phyloP scores from a whole-genome alignment of 345 rosid species.

The Populus ilicifolia region DNA sequence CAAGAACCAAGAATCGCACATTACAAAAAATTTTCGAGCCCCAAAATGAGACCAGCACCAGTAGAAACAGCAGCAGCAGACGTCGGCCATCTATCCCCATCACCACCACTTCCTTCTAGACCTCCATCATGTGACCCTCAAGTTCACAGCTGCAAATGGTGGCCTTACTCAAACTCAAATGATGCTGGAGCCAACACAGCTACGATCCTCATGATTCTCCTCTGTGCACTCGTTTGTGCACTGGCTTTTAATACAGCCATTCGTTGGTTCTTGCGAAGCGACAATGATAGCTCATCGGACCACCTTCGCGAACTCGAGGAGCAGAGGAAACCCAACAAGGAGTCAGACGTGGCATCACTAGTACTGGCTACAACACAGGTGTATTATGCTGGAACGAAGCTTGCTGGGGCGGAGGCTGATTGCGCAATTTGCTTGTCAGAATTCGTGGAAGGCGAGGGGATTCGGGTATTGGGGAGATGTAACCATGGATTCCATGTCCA shows the following conservation, averaged over 20 bases:
- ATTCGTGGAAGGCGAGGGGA: conserved; percentile 28
- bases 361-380: conserved; percentile 34
- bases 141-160: conserved; percentile 38
- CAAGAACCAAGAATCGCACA: background rate
- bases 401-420: conserved; percentile 37
- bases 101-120: background rate
- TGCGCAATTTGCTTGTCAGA: conserved; percentile 33
- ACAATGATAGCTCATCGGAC: background rate
- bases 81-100: conserved; percentile 16
- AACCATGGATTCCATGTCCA: conserved; percentile 28
- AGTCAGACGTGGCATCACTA: conserved; percentile 9
- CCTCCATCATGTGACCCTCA: conserved; percentile 31
- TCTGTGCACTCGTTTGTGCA: conserved; percentile 57
- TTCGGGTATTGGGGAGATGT: conserved; percentile 20
- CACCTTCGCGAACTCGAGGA: conserved; percentile 11
- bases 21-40: background rate
- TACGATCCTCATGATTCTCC: conserved; percentile 44
- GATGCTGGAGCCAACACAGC: conserved; percentile 52
- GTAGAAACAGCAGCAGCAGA: background rate
- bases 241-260: conserved; percentile 56
- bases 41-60: conserved; percentile 13
- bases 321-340: conserved; percentile 33
- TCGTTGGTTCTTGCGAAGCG: conserved; percentile 52
- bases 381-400: conserved; percentile 44
- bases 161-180: conserved; percentile 36